Evolutionary conservation across 768 basidiomycete genomes (phyloP).

Genomic region (Boletellus emodensis): DNA sequence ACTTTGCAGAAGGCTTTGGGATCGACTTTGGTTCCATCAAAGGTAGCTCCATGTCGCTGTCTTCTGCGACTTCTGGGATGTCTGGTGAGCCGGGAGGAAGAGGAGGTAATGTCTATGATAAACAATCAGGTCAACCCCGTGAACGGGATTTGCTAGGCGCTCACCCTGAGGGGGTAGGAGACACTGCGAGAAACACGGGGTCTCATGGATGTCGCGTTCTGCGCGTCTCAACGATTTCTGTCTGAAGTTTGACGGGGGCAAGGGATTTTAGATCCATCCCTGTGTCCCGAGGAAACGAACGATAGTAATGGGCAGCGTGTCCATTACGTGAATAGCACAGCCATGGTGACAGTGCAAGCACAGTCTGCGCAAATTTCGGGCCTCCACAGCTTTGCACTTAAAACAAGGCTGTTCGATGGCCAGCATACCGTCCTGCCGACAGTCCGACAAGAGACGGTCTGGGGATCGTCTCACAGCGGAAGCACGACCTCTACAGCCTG

Average conservation of each 20-base stretch:
- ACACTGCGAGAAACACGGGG: too few relatives aligned
- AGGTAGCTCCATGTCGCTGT: background rate
- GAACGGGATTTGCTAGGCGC: background rate
- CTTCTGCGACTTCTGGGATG: background rate
- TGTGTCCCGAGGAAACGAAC: too few relatives aligned
- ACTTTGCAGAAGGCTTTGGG: background rate
- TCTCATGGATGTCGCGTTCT: too few relatives aligned
- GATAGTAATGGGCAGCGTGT: too few relatives aligned
- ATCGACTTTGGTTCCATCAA: background rate
- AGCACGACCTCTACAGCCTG: conserved; percentile 6
- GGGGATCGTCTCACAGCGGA: too few relatives aligned
- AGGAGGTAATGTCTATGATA: background rate
- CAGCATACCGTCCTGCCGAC: too few relatives aligned
- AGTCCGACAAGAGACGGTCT: background rate
- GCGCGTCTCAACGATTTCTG: background rate
- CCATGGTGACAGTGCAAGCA: too few relatives aligned
- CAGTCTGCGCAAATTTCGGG: too few relatives aligned
- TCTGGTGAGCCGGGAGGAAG: background rate
- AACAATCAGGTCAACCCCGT: background rate
- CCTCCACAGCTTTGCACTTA: too few relatives aligned
- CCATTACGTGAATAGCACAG: too few relatives aligned
- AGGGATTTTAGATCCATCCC: background rate
- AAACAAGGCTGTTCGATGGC: too few relatives aligned
- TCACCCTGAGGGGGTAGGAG: conserved; percentile 1
- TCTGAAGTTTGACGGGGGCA: background rate